A percentile compares a stretch with the other conserved stretches of the same genome.
These are phyloP conservation scores for Candida silvicultrix DNA, from an alignment of 805 yeast genomes.

Conservation along the genomic window DNA sequence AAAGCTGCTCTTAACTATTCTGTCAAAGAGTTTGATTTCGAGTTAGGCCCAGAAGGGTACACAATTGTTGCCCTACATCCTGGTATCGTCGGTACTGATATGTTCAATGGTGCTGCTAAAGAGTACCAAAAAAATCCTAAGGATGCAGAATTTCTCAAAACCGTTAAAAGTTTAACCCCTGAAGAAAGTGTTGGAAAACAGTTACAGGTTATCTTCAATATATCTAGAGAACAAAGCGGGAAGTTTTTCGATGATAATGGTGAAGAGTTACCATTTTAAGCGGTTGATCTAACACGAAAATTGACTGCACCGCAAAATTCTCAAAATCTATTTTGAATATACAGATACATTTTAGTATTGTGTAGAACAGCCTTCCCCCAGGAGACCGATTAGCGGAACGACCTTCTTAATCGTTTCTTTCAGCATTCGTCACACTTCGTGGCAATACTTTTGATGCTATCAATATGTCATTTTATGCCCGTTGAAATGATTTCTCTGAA, in stretches of 20 bases:
- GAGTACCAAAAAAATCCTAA: constrained; percentile 1
- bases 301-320: too few species aligned
- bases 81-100: constrained; percentile 29
- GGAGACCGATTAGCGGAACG: too few species aligned
- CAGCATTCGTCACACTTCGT: too few species aligned
- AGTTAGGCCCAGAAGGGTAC: constrained; percentile 19
- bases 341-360: too few species aligned
- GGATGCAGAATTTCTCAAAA: neutral
- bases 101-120: constrained; percentile 10
- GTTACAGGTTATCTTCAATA: constrained; percentile 8
- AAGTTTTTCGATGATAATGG: constrained; percentile 20
- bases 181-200: constrained; percentile 16
- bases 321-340: too few species aligned
- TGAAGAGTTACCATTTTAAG: neutral
- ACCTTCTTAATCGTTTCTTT: too few species aligned
- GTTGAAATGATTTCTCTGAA: too few species aligned
- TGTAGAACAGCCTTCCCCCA: too few species aligned
- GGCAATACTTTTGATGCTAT: too few species aligned
- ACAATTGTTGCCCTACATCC: constrained; percentile 28
- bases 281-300: neutral
- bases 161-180: constrained; percentile 8
- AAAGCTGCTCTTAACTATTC: constrained; percentile 30
- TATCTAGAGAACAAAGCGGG: constrained; percentile 19
- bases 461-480: too few species aligned
- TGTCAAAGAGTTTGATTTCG: constrained; percentile 19